Evolutionary conservation across 2,329 filamentous ascomycete genomes (phyloP).

Genomic region (Paecilomyces variotii): DNA sequence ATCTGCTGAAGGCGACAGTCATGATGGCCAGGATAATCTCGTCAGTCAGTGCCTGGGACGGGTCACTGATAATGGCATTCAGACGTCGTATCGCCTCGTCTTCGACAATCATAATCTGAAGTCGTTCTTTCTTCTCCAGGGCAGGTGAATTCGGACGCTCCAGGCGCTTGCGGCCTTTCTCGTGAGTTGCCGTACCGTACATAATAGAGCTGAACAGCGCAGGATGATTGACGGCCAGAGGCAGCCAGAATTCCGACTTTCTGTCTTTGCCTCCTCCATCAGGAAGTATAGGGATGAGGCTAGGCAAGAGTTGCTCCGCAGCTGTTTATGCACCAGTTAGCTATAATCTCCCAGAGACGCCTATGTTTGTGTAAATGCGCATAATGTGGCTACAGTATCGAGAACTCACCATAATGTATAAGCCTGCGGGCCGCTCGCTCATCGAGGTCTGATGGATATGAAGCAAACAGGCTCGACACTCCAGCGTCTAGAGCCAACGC

Average conservation of each 20-base stretch:
- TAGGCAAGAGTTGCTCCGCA: neutral
- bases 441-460: neutral
- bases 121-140: slow-evolving; percentile 4
- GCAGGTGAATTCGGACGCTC: slow-evolving; percentile 3
- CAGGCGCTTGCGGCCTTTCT: slow-evolving; percentile 6
- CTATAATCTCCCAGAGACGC: neutral
- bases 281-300: neutral
- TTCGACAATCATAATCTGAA: slow-evolving; percentile 9
- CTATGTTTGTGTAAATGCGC: neutral
- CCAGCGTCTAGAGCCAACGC: neutral
- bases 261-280: neutral
- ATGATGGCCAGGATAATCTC: slow-evolving; percentile 17
- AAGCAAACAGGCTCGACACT: neutral
- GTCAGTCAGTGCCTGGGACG: slow-evolving; percentile 10
- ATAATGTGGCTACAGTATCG: neutral
- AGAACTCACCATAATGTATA: neutral
- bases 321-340: neutral
- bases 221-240: slow-evolving; percentile 4
- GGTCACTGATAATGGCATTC: slow-evolving; percentile 13
- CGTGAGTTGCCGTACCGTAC: slow-evolving; percentile 8
- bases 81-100: slow-evolving; percentile 15
- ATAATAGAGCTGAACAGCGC: slow-evolving; percentile 6
- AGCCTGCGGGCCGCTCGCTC: neutral
- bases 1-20: slow-evolving; percentile 15
- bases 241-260: slow-evolving; percentile 6